phyloP scores from a whole-genome alignment of 345 rosid genomes.

The Abelmoschus esculentus region DNA sequence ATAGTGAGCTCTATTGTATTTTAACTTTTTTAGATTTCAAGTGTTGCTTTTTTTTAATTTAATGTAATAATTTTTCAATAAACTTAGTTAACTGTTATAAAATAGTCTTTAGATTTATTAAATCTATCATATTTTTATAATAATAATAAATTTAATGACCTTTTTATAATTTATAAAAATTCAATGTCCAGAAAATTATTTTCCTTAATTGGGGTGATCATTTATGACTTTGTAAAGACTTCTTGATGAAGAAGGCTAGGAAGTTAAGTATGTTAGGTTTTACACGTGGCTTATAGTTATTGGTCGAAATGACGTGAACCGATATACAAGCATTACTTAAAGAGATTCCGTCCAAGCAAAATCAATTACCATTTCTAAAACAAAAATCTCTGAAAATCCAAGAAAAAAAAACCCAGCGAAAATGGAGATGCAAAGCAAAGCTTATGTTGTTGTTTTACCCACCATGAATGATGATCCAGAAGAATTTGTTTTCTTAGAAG shows the following conservation, averaged over 20 bases:
- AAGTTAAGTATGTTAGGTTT: neutral
- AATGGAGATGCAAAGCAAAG: neutral
- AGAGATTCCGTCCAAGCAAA: neutral
- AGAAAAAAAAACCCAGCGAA: neutral
- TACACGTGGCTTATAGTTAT: neutral
- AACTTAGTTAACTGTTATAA: too few relatives aligned
- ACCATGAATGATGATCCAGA: conserved; percentile 8
- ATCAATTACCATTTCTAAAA: neutral
- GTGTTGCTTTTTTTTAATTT: too few relatives aligned
- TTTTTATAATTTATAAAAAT: too few relatives aligned
- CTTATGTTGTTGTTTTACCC: neutral
- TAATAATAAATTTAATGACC: too few relatives aligned
- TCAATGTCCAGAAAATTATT: too few relatives aligned
- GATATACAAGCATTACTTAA: neutral
- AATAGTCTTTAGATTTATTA: too few relatives aligned
- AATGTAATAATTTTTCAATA: too few relatives aligned
- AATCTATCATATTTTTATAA: too few relatives aligned
- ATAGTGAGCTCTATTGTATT: too few relatives aligned
- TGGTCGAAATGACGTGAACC: conserved; percentile 3
- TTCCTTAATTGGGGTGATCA: too few relatives aligned
- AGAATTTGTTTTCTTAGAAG: conserved; percentile 7
- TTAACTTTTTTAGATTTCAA: too few relatives aligned
- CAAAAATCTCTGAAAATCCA: neutral
- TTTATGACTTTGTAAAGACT: too few relatives aligned
- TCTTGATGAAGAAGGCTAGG: neutral